A percentile compares a stretch with the other conserved stretches of the same genome.
Evolutionary conservation across 768 basidiomycete genomes (phyloP).

Genomic region (Tephrocybe sp.): DNA sequence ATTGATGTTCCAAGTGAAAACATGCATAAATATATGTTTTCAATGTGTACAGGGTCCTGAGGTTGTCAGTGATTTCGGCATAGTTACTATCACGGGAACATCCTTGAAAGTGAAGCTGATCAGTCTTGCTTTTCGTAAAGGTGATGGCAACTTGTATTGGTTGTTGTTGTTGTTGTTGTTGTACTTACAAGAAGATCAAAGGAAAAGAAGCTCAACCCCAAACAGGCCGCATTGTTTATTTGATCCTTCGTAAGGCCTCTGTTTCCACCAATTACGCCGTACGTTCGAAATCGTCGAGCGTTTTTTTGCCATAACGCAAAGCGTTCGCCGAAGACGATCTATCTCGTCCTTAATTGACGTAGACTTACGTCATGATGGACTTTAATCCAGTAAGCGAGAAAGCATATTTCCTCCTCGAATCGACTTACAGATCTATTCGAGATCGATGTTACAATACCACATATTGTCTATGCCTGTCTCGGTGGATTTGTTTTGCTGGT

Average conservation of each 20-base stretch:
- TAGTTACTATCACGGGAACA: no score
- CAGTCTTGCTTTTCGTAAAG: no score
- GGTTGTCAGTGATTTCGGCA: no score
- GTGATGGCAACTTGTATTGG: no score
- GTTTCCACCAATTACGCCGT: constrained; percentile 3
- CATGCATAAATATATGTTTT: no score
- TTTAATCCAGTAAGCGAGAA: constrained; percentile 46
- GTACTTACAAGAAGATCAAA: no score
- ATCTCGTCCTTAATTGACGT: constrained; percentile 4
- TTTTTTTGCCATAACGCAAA: constrained; percentile 13
- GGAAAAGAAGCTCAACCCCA: no score
- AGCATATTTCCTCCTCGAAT: not conserved
- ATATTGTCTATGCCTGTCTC: constrained; percentile 77
- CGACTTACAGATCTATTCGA: constrained; percentile 15
- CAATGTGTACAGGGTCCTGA: no score
- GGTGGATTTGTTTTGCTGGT: constrained; percentile 87
- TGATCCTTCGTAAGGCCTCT: not conserved
- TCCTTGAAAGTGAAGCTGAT: no score
- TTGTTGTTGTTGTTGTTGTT: no score
- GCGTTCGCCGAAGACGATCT: constrained; percentile 3
- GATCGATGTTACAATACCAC: constrained; percentile 69
- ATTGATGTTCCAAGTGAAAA: no score
- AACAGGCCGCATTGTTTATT: constrained; percentile 10
- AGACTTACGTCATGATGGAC: constrained; percentile 46
- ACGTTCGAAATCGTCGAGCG: constrained; percentile 19